These are phyloP conservation scores for Ilex paraguariensis DNA, from an alignment of 305 asterid genomes.

Conservation along the genomic window DNA sequence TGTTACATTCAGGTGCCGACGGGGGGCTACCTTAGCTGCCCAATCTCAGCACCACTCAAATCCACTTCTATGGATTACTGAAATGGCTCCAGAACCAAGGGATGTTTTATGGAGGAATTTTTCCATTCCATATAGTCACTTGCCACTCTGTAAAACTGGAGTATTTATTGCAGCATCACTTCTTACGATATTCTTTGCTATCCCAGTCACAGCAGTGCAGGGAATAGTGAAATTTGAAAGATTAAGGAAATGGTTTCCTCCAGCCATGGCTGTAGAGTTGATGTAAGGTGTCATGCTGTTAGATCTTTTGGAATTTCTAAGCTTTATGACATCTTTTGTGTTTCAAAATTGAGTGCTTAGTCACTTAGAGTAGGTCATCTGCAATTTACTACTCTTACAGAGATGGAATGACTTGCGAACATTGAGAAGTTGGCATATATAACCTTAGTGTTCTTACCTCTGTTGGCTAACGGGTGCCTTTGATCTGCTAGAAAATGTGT, in stretches of 20 bases:
- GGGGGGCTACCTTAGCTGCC: conserved; percentile 95
- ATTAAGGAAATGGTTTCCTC: conserved; percentile 85
- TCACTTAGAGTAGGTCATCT: no score
- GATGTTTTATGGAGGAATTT: conserved; percentile 88
- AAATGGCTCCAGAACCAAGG: conserved; percentile 94
- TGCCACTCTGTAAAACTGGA: conserved; percentile 60
- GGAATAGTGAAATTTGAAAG: conserved; percentile 85
- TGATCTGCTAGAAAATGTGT: no score
- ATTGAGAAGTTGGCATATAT: no score
- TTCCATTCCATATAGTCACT: conserved; percentile 42
- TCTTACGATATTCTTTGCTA: conserved; percentile 83
- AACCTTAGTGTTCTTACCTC: no score
- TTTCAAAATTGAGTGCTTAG: not conserved
- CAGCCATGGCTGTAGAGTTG: conserved; percentile 83
- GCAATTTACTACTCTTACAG: no score
- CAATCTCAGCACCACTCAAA: conserved; percentile 86
- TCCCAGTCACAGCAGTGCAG: conserved; percentile 90
- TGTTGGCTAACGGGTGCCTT: no score
- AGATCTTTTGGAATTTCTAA: no score
- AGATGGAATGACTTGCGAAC: no score
- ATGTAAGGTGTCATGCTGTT: conserved; percentile 40
- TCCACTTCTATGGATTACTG: conserved; percentile 82
- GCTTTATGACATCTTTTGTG: no score
- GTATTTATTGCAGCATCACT: conserved; percentile 56
- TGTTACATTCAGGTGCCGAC: conserved; percentile 78